Evolutionary conservation across 352 stramenopile species (phyloP), one percentile per base, ranked within the genome.

Genomic region (Globisporangium takayamanum): DNA sequence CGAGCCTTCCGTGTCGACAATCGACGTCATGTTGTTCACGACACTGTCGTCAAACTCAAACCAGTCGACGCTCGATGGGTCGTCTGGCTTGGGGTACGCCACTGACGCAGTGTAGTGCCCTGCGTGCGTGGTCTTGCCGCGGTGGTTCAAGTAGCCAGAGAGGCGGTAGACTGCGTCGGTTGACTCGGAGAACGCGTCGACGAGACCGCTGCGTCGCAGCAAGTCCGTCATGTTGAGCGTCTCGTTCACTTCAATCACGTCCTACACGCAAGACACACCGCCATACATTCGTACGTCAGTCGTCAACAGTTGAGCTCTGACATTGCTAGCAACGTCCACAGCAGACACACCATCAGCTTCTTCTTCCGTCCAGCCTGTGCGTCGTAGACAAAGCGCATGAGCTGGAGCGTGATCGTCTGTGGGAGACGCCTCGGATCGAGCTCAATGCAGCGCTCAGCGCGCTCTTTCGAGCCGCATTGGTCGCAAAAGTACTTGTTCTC

Each of bases 401-500:
- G 63, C 50, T 94, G 87, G 16, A 96, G 57, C 56, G 77, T 92
- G 36, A 96, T 71, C 0, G 85, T 84, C 16, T 79, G 70, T 10
- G 87, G 82, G 15, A 93, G 46, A 2, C 71, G 70, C 18, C 67
- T 64, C 4, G 71, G 57, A 15, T 89, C 77, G 5, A 94, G 55
- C 49, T 89, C 74, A 50, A 96, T 78, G 30, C 71, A 88, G 8
- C 87, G 78, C 60, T 89, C 74, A 0, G 86, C 87, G 48, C 77
- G 73, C 50, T 94, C 76, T 58, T 96, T 96, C 2, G 72, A 66
- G 14, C 76, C 60, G 62, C 87, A 96, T 37, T 76, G 48, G 14
- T 87, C 76, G 55, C 87, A 96, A 57, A 88, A 90, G 57, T 95
- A 96, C 59, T 91, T 83, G 71, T 96, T 94, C 49, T 95, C 84